Base-by-base conservation (phyloP, 805 yeast species). In the Yarrowia sp. region DNA sequence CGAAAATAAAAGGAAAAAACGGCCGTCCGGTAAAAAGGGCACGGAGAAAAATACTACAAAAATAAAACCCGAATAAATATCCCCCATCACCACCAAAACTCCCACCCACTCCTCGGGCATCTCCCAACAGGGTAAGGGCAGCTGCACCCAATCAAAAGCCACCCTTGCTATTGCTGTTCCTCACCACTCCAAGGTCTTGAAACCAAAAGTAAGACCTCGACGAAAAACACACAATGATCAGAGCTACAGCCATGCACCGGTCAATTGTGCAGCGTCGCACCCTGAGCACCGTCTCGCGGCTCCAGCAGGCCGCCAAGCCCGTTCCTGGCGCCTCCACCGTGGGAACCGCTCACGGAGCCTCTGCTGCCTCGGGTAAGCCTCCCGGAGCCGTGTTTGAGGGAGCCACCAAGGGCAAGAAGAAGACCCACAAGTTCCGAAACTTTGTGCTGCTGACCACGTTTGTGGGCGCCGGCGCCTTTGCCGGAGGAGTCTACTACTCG, bases 401-500 rank as follows among this genome's bases (percentile, higher is more conserved):
- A 15, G 65, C 48, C 36, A 3, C 52, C 50, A 42, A 42, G 41
- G 36, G 36, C 36, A 59, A 59, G 16, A 74, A 73, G 71, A 73
- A 70, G 70, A 64, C 70, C 32, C 77, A 73, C 70, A 69, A 73
- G 48, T 70, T 79, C 56, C 77, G 80, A 68, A 75, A 73, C 68
- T 74, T 78, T 49, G 41, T 79, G 15, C 56, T 75, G 5, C 42
- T 73, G 16, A 56, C 78, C 35, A 67, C 74, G 5, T 55, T 74
- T 5, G 65, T 76, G 4, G 74, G 74, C 11, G 73, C 79, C 2
- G 75, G 78, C 3, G 75, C 84, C 35, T 89, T 87, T 72, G 86
- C 85, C 43, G 86, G 83, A 43, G 91, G 90, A 67, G 83, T 87
- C n/a, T 85, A 83, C 66, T 78, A 83, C 69, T 81, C 92, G 14